Conservation (phyloP, 768 basidiomycete species). For the Boletus edulis region DNA sequence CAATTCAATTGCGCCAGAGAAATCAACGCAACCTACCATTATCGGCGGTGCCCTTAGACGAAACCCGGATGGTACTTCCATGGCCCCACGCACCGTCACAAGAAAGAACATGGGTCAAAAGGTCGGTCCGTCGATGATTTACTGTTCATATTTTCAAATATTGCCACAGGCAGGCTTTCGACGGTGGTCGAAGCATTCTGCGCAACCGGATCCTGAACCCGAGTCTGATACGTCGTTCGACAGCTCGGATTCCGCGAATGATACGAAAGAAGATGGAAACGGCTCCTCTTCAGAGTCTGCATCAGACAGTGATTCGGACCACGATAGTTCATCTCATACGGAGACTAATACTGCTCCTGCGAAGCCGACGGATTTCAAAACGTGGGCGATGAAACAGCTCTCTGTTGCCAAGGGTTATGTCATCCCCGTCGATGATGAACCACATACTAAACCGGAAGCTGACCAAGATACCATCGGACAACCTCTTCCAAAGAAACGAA, state of each 20-base stretch:
- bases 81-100: constrained; percentile 46
- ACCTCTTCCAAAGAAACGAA: constrained; percentile 45
- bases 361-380: constrained; percentile 69
- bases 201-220: constrained; percentile 28
- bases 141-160: not conserved
- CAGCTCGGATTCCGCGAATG: constrained; percentile 76
- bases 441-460: constrained; percentile 14
- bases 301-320: constrained; percentile 20
- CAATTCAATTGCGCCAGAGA: constrained; percentile 10
- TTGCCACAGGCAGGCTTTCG: constrained; percentile 38
- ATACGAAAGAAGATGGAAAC: constrained; percentile 35
- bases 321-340: constrained; percentile 15
- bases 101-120: constrained; percentile 42
- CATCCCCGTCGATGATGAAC: constrained; percentile 9
- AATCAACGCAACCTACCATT: constrained; percentile 14
- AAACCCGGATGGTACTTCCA: constrained; percentile 60
- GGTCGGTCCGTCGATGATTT: constrained; percentile 34
- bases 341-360: constrained; percentile 20
- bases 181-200: constrained; percentile 47
- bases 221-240: constrained; percentile 67
- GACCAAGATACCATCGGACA: constrained; percentile 4
- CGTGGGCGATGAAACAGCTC: constrained; percentile 85
- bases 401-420: constrained; percentile 44
- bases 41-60: constrained; percentile 68
- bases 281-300: constrained; percentile 10